A percentile compares a stretch with the other conserved stretches of the same genome.
phyloP scores from a whole-genome alignment of 768 basidiomycete species.

The Xerocomellus amylosporus region DNA sequence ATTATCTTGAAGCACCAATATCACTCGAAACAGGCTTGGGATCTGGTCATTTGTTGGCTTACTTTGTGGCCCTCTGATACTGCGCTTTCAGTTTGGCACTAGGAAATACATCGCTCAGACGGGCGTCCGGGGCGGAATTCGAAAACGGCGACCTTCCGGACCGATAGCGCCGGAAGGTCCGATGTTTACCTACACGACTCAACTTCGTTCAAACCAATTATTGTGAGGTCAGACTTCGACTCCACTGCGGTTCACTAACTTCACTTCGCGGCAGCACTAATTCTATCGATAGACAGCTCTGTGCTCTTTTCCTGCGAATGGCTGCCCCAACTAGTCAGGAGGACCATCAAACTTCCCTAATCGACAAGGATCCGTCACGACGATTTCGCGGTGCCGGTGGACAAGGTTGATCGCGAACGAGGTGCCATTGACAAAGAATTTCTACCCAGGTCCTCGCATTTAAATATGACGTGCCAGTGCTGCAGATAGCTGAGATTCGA shows the following conservation, averaged over 20 bases:
- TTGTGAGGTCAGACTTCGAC: too few species aligned
- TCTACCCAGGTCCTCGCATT: background rate
- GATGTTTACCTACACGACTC: too few species aligned
- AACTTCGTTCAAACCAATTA: too few species aligned
- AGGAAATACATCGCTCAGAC: too few species aligned
- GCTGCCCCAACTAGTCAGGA: background rate
- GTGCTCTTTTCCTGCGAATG: constrained; percentile 7
- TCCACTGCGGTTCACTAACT: too few species aligned
- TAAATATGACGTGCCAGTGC: background rate
- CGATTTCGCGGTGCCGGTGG: background rate
- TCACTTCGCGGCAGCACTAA: too few species aligned
- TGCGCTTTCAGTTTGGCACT: too few species aligned
- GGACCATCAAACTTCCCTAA: background rate
- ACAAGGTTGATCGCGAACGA: constrained; percentile 15
- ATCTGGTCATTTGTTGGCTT: too few species aligned
- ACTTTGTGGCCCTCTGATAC: too few species aligned
- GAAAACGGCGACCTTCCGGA: too few species aligned
- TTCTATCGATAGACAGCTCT: constrained; percentile 5
- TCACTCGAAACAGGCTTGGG: background rate
- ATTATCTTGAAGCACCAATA: background rate
- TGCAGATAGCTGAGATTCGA: background rate
- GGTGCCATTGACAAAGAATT: background rate
- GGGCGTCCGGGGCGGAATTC: too few species aligned
- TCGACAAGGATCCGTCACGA: background rate
- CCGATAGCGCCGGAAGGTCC: too few species aligned